Evolutionary conservation across 1,284 basidiomycete species (phyloP).

Genomic region (Tilletia caries): DNA sequence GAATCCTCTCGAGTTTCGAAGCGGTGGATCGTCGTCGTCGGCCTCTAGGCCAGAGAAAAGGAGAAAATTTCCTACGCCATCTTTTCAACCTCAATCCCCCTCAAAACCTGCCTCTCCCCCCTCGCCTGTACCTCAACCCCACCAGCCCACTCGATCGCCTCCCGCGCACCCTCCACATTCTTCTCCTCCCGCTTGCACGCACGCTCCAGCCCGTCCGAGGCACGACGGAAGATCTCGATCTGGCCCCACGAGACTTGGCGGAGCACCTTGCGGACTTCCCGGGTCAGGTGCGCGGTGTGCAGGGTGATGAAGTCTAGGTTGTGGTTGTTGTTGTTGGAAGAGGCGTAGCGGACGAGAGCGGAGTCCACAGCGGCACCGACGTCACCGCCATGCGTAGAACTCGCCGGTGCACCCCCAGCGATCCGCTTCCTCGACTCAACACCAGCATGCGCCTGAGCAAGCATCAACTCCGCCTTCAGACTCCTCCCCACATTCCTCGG

Average conservation of each 20-base stretch:
- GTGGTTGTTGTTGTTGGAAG: not conserved
- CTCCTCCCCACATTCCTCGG: conserved; percentile 67
- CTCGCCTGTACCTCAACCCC: conserved; percentile 7
- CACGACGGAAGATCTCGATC: conserved; percentile 69
- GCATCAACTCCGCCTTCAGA: conserved; percentile 34
- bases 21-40: too few relatives aligned
- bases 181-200: conserved; percentile 32
- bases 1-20: too few relatives aligned
- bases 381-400: not conserved
- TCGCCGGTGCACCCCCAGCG: conserved; percentile 11
- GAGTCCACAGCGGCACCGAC: conserved; percentile 11
- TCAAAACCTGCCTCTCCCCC: not conserved
- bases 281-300: conserved; percentile 70
- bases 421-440: not conserved
- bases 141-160: conserved; percentile 38
- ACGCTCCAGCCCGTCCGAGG: conserved; percentile 7
- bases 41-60: too few relatives aligned
- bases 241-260: conserved; percentile 89
- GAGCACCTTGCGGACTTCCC: conserved; percentile 91
- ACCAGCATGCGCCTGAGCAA: conserved; percentile 14
- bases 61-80: not conserved
- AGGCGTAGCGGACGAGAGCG: conserved; percentile 8
- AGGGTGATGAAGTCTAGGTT: conserved; percentile 62
- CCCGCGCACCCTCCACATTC: conserved; percentile 33
- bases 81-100: conserved; percentile 7